Evolutionary conservation across 2,329 filamentous ascomycete genomes (phyloP), one percentile per base, ranked within the genome.

Genomic region (Stromatinia cepivora): DNA sequence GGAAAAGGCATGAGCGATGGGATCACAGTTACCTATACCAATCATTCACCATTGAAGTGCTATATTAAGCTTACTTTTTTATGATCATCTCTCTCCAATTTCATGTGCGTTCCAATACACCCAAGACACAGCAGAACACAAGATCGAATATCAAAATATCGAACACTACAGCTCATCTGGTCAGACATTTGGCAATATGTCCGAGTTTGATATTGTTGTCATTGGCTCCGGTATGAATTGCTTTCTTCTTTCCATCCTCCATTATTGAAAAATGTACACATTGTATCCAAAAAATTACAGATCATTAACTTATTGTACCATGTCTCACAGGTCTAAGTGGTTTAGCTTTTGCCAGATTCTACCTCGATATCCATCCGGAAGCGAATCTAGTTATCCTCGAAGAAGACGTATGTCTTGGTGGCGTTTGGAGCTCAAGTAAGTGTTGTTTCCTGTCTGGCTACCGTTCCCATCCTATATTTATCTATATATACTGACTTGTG

Each of bases 291-390:
- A 62, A 42, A 57, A 10, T 17, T 58, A 39, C 34, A 7, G n/a
- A 25, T 25, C 45, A 48, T 48, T 62, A 31, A 62, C 59, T 50
- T n/a, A n/a, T 62, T 59, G 17, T 59, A 25, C 2, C 11, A 36
- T 34, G 8, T 62, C 22, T 17, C 22, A 7, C 36, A 62, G 59
- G 59, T 28, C 31, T 62, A 20, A 62, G 59, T 36, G 70, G 72
- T 3, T 52, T 73, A 7, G 66, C 68, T 31, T 70, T 69, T 36
- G 70, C 72, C 11, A 59, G 71, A 46, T 71, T 67, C 25, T 73
- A 71, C 57, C 71, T 73, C 28, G 67, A 73, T 66, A 36, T 71
- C 4, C 56, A 72, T 58, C 71, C 71, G 8, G 28, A 71, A 11
- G 58, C 50, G 20, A n/a, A 67, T n/a, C 42, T 73, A 15, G 22